Percentiles rank a stretch among this genome's conserved stretches.
These are phyloP conservation scores for Auriscalpium vulgare DNA, from an alignment of 768 basidiomycete genomes.

Conservation along the genomic window DNA sequence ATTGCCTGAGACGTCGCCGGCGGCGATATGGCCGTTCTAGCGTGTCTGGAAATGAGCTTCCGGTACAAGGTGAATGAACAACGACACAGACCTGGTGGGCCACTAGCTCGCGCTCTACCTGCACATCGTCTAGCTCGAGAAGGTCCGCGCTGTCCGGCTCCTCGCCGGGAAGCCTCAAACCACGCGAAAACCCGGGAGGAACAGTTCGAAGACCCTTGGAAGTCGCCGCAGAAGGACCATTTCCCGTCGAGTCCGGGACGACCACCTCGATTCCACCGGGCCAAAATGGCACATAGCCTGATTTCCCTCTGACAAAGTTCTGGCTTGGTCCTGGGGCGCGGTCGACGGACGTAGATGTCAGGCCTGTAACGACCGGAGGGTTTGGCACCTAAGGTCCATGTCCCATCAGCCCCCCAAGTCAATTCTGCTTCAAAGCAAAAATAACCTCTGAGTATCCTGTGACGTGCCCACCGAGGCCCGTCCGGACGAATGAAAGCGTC, in stretches of 20 bases:
- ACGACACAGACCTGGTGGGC: too few relatives aligned
- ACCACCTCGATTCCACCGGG: constrained; percentile 86
- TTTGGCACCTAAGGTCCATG: constrained; percentile 48
- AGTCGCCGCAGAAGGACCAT: constrained; percentile 28
- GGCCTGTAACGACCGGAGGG: constrained; percentile 51
- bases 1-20: constrained; percentile 17
- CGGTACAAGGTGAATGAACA: not conserved
- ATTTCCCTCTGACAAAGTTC: constrained; percentile 90
- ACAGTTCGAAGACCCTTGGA: constrained; percentile 49
- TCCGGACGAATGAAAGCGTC: constrained; percentile 59
- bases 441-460: constrained; percentile 76
- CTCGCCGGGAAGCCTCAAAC: constrained; percentile 65
- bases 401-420: not conserved
- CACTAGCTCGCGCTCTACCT: too few relatives aligned
- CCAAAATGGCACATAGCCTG: constrained; percentile 86
- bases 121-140: constrained; percentile 18
- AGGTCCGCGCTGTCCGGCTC: constrained; percentile 40
- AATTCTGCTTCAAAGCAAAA: not conserved
- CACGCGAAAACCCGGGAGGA: constrained; percentile 79
- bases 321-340: constrained; percentile 74
- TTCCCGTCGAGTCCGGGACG: constrained; percentile 11
- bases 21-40: not conserved
- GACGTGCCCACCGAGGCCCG: constrained; percentile 73
- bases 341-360: constrained; percentile 79
- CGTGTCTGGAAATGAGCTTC: not conserved